Percentiles rank a stretch among this genome's conserved stretches.
phyloP scores from a whole-genome alignment of 2,329 filamentous ascomycete genomes.

The Aspergillus quadrilineatus region DNA sequence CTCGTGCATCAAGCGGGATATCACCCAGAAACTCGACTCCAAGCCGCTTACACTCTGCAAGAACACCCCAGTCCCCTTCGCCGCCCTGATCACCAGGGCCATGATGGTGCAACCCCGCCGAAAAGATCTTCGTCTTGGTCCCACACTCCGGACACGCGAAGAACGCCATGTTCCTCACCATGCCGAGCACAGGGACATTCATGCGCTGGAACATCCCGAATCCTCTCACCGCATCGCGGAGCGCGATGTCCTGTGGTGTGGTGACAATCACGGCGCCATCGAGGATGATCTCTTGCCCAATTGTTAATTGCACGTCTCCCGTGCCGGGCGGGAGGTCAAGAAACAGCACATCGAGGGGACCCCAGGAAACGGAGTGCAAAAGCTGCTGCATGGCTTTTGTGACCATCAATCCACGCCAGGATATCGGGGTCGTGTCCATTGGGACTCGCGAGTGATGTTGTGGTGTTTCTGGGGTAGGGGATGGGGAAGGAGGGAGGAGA shows the following conservation, averaged over 20 bases:
- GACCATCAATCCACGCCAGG: slow-evolving; percentile 96
- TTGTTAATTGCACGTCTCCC: slow-evolving; percentile 93
- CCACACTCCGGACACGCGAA: slow-evolving; percentile 79
- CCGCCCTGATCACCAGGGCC: slow-evolving; percentile 15
- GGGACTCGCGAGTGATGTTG: slow-evolving; percentile 32
- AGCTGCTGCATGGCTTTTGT: slow-evolving; percentile 96
- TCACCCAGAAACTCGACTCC: slow-evolving; percentile 80
- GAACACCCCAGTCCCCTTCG: slow-evolving; percentile 57
- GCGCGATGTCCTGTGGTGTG: slow-evolving; percentile 87
- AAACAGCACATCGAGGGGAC: slow-evolving; percentile 80
- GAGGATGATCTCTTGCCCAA: slow-evolving; percentile 88
- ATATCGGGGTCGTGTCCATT: slow-evolving; percentile 67
- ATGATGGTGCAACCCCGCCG: slow-evolving; percentile 38
- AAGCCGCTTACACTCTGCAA: slow-evolving; percentile 67
- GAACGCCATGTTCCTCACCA: slow-evolving; percentile 89
- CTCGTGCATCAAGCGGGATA: slow-evolving; percentile 80
- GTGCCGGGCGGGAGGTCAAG: slow-evolving; percentile 92
- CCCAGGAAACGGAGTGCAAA: slow-evolving; percentile 93
- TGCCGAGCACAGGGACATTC: slow-evolving; percentile 71
- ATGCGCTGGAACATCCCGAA: slow-evolving; percentile 91
- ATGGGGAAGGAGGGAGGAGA: slow-evolving; percentile 17
- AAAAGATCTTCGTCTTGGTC: slow-evolving; percentile 73
- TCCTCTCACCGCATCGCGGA: slow-evolving; percentile 88
- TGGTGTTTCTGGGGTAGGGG: slow-evolving; percentile 6
- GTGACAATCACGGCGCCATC: slow-evolving; percentile 83